Evolutionary conservation across 2,329 filamentous ascomycete genomes (phyloP), one percentile per base, ranked within the genome.

Genomic region (Apiospora koreana): DNA sequence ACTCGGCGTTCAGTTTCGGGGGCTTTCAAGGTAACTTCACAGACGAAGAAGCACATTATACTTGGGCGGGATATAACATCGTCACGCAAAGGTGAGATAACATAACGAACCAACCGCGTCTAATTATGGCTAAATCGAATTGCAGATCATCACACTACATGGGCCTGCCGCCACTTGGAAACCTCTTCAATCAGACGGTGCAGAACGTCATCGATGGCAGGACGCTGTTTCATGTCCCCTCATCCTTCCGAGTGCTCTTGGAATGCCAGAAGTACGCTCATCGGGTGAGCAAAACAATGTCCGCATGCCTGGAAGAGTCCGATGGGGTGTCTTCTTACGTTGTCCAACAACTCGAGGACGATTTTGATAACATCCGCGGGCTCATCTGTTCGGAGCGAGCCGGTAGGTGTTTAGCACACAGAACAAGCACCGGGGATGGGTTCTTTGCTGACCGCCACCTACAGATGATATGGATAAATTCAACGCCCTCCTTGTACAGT

Each of bases 21-120:
- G 77, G 81, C 9, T 82, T 82, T 25, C 81, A 83, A 68, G 80
- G 82, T 31, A 80, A 83, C 65, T 80, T 83, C 54, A 84, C 84
- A 0, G 83, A 88, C 68, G 84, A 88, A 69, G 86, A 88, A 70
- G 86, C 86, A 2, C 81, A 82, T 0, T 84, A 81, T 65, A 87
- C 86, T 0, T 89, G 87, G 87, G 80, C 85, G 2, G 85, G 85
- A 1, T 86, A 85, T 72, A 87, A 86, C 31, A 84, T 87, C 18
- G 79, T 88, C 9, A 81, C 84, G 0, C 86, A 88, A 71, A 83
- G 83, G 84, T 86, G 74, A 2, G 54, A 43, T 2, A 23, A 23
- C 3, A 18, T 31, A 62, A 14, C 21, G 38, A 2, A 21, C 31
- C 54, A 69, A 43, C n/a, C 10, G 54, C 67, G 6, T 83, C 84